A percentile compares a stretch with the other conserved stretches of the same genome.
Evolutionary conservation across 2,329 filamentous ascomycete genomes (phyloP).

Genomic region (Trichophyton mentagrophytes): DNA sequence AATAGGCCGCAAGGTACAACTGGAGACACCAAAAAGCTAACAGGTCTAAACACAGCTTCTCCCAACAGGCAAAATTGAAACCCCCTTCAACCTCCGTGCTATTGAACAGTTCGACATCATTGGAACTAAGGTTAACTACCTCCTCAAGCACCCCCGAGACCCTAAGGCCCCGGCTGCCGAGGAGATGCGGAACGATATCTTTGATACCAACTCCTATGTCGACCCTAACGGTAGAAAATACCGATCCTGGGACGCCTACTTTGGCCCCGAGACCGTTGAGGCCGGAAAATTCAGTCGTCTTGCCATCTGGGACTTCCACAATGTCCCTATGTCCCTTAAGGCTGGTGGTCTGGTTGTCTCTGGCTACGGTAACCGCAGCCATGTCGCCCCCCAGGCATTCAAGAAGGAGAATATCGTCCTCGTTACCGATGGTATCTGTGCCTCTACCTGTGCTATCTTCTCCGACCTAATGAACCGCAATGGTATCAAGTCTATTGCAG

Average conservation of each 20-base stretch:
- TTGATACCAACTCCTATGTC: slow-evolving; percentile 15
- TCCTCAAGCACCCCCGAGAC: slow-evolving; percentile 10
- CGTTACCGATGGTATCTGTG: slow-evolving; percentile 46
- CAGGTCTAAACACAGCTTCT: slow-evolving; percentile 28
- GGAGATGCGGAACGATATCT: slow-evolving; percentile 8
- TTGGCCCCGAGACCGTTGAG: slow-evolving; percentile 18
- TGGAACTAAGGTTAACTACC: slow-evolving; percentile 18
- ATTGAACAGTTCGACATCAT: slow-evolving; percentile 30
- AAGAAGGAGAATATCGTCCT: slow-evolving; percentile 26
- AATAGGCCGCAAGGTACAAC: too few species aligned
- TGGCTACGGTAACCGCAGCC: slow-evolving; percentile 19
- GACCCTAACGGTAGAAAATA: slow-evolving; percentile 25
- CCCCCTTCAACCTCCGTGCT: slow-evolving; percentile 36
- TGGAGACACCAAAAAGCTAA: too few species aligned
- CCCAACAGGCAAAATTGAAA: slow-evolving; percentile 34
- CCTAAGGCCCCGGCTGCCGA: slow-evolving; percentile 7
- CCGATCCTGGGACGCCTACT: slow-evolving; percentile 24
- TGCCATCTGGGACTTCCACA: slow-evolving; percentile 15
- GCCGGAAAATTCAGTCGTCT: slow-evolving; percentile 28
- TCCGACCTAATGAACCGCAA: slow-evolving; percentile 42
- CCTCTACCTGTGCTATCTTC: slow-evolving; percentile 49
- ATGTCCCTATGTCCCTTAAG: slow-evolving; percentile 17
- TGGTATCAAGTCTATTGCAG: slow-evolving; percentile 43
- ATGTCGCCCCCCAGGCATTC: slow-evolving; percentile 19
- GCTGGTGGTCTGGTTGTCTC: slow-evolving; percentile 20